Evolutionary conservation across 257 asterid genomes (phyloP).

Genomic region (Solanum arcanum): DNA sequence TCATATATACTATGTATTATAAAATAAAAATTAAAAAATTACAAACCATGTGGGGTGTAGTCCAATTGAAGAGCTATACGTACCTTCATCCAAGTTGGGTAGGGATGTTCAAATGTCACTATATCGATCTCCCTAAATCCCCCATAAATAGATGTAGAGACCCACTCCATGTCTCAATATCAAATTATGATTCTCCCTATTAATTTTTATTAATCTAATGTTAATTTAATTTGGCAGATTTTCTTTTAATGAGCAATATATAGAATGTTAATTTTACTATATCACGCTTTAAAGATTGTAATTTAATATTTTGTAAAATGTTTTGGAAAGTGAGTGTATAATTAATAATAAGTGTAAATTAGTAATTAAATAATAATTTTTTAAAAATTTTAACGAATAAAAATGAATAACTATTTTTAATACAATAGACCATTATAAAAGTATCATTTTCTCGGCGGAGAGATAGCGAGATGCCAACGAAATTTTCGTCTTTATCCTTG

Average conservation of each 20-base stretch:
- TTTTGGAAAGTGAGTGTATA: too few species aligned
- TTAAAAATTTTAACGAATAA: too few species aligned
- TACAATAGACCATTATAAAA: too few species aligned
- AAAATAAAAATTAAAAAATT: neutral
- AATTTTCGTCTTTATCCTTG: too few species aligned
- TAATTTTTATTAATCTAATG: neutral
- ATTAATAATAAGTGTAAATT: too few species aligned
- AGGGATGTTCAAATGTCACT: neutral
- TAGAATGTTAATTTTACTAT: neutral
- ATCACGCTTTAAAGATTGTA: too few species aligned
- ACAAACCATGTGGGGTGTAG: neutral
- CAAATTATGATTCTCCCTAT: neutral
- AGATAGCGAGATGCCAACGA: neutral
- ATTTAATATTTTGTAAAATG: too few species aligned
- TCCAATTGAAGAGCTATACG: neutral
- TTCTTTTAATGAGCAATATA: neutral
- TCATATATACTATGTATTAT: neutral
- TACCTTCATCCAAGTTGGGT: neutral
- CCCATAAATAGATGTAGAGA: too few species aligned
- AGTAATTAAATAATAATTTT: too few species aligned
- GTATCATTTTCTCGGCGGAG: neutral
- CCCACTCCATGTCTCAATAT: neutral
- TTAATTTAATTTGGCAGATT: neutral
- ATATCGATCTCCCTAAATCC: neutral
- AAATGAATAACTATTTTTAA: too few species aligned